Evolutionary conservation across 2,329 filamentous ascomycete species (phyloP).

Genomic region (Chaetomiaceae sp.): DNA sequence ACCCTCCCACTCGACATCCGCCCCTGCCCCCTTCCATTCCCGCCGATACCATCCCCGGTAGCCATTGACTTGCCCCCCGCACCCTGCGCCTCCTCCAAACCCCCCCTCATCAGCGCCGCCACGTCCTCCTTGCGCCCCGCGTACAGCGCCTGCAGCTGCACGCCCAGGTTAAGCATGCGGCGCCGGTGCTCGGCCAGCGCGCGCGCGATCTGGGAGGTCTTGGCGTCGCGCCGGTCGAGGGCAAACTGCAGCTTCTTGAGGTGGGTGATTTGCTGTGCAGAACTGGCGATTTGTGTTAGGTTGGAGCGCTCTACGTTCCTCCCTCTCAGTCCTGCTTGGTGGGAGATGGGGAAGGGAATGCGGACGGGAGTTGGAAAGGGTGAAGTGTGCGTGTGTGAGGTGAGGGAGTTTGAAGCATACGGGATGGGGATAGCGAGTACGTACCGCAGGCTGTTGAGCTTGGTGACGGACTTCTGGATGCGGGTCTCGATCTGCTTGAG

Average conservation of each 20-base stretch:
- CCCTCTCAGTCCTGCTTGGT: no score
- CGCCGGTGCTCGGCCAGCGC: slow-evolving; percentile 18
- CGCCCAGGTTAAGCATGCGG: slow-evolving; percentile 17
- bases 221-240: slow-evolving; percentile 17
- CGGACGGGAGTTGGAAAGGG: background rate
- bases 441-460: slow-evolving; percentile 18
- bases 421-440: no score
- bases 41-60: background rate
- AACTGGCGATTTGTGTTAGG: no score
- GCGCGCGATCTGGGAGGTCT: slow-evolving; percentile 11
- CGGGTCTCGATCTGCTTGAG: slow-evolving; percentile 15
- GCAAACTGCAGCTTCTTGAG: slow-evolving; percentile 15
- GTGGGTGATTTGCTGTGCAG: slow-evolving; percentile 11
- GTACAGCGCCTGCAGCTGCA: slow-evolving; percentile 20
- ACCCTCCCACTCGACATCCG: background rate
- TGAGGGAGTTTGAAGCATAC: background rate
- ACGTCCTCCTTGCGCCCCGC: slow-evolving; percentile 17
- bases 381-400: background rate
- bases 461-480: slow-evolving; percentile 14
- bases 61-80: no score
- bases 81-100: background rate
- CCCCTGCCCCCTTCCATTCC: background rate
- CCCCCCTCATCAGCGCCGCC: slow-evolving; percentile 1
- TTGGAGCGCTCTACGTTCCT: no score
- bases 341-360: background rate